A percentile compares a stretch with the other conserved stretches of the same genome.
Conservation (phyloP, 495 filamentous ascomycete species). For the Neurospora sp. region DNA sequence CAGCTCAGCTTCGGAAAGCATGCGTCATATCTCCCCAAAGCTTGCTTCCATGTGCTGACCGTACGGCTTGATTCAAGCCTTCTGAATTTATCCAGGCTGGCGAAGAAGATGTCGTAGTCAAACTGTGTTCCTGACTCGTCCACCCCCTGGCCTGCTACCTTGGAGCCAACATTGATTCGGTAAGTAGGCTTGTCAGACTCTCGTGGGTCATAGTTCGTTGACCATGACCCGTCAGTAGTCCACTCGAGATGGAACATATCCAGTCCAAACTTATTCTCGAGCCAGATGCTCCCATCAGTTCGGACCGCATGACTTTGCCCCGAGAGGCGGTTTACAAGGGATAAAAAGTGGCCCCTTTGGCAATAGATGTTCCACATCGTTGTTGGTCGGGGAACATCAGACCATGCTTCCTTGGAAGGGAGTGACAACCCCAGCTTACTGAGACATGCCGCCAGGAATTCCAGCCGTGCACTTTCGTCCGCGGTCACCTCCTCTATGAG, state of each 20-base stretch:
- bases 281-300: background rate
- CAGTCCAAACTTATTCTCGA: background rate
- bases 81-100: conserved; percentile 57
- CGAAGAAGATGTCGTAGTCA: conserved; percentile 72
- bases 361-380: background rate
- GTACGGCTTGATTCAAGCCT: background rate
- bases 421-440: conserved; percentile 75
- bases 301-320: background rate
- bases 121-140: conserved; percentile 37
- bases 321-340: background rate
- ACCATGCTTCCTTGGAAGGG: conserved; percentile 68
- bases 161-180: background rate
- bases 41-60: background rate
- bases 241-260: background rate
- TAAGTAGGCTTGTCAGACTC: background rate
- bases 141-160: background rate
- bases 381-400: background rate
- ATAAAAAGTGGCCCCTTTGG: background rate
- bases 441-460: conserved; percentile 75
- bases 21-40: conserved; percentile 8
- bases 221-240: background rate
- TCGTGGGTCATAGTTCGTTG: background rate
- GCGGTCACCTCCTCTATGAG: conserved; percentile 58
- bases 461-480: conserved; percentile 59
- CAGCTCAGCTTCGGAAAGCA: conserved; percentile 48